Percentiles rank a stretch among this genome's conserved stretches.
Evolutionary conservation across 2,329 filamentous ascomycete genomes (phyloP).

Genomic region (Aspergillus niger): DNA sequence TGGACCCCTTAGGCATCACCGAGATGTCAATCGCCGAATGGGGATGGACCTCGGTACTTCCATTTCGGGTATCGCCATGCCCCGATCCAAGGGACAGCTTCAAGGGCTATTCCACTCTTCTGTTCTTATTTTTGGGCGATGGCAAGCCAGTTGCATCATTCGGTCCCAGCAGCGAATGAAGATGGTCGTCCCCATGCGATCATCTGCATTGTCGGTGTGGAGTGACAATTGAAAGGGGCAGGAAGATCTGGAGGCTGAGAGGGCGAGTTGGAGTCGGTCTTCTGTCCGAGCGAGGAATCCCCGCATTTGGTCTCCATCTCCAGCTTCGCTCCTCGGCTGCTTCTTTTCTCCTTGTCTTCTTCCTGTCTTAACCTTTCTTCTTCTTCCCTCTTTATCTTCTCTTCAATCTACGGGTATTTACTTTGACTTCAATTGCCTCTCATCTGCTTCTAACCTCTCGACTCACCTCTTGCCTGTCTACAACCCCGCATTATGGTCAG

Average conservation of each 20-base stretch:
- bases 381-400: background rate
- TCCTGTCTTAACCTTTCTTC: background rate
- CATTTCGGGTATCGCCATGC: background rate
- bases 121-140: background rate
- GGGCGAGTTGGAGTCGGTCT: background rate
- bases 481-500: slow-evolving; percentile 35
- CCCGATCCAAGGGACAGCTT: background rate
- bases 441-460: background rate
- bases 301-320: slow-evolving; percentile 10
- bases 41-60: background rate
- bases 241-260: background rate
- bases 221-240: background rate
- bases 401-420: too few relatives aligned
- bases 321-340: background rate
- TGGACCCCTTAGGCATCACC: too few relatives aligned
- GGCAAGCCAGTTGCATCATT: background rate
- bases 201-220: background rate
- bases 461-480: background rate
- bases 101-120: background rate
- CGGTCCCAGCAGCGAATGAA: background rate
- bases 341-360: slow-evolving; percentile 7
- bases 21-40: background rate
- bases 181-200: background rate
- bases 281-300: slow-evolving; percentile 9
- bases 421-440: background rate